Conservation (phyloP, 2,329 filamentous ascomycete species). For the Thelonectria olida region DNA sequence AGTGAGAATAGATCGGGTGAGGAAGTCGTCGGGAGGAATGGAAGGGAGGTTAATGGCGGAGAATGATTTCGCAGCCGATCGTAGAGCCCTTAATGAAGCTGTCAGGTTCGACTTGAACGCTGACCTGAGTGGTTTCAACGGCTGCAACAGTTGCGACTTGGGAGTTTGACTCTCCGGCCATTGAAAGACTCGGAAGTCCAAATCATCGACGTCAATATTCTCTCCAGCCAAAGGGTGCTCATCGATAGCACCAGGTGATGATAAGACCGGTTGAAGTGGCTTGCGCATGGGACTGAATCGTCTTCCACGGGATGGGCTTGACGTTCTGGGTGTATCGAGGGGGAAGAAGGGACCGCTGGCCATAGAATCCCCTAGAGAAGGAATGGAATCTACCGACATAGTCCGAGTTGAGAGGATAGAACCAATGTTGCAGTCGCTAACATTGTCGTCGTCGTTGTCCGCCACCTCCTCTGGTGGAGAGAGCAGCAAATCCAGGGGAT, state of each 20-base stretch:
- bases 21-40: constrained; percentile 72
- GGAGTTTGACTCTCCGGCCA: too few species aligned
- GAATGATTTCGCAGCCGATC: constrained; percentile 71
- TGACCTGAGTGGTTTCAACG: constrained; percentile 61
- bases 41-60: constrained; percentile 70
- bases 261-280: constrained; percentile 63
- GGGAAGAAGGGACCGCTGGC: constrained; percentile 60
- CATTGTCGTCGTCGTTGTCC: constrained; percentile 57
- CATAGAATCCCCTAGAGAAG: constrained; percentile 66
- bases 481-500: constrained; percentile 67
- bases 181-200: too few species aligned
- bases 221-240: constrained; percentile 60
- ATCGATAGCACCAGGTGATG: constrained; percentile 61
- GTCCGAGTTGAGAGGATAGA: constrained; percentile 64
- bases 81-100: constrained; percentile 70
- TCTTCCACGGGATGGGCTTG: constrained; percentile 44
- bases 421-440: constrained; percentile 62
- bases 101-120: constrained; percentile 77
- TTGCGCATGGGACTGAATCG: constrained; percentile 53
- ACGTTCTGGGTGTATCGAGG: constrained; percentile 57
- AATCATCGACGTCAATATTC: constrained; percentile 47
- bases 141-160: constrained; percentile 47
- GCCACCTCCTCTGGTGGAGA: constrained; percentile 67
- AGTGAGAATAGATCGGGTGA: constrained; percentile 73
- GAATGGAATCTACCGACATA: constrained; percentile 68